Evolutionary conservation across 805 yeast genomes (phyloP).

Genomic region (Saccharomycopsis sp.): DNA sequence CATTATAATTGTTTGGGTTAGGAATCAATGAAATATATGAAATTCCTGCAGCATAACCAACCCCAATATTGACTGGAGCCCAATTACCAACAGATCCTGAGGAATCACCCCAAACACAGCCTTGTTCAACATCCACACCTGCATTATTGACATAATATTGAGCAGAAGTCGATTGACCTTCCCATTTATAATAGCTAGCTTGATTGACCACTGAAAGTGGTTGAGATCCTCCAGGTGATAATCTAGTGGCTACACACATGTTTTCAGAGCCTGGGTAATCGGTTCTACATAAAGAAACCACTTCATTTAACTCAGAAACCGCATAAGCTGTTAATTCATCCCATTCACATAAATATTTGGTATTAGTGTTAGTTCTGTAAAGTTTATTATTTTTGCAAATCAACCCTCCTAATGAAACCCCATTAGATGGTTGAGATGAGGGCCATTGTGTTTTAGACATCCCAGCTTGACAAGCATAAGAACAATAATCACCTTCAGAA

Average conservation of each 20-base stretch:
- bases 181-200: conserved; percentile 49
- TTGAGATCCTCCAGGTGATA: conserved; percentile 39
- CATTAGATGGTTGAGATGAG: conserved; percentile 49
- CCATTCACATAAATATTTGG: conserved; percentile 54
- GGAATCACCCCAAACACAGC: conserved; percentile 60
- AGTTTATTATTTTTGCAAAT: conserved; percentile 51
- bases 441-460: conserved; percentile 82
- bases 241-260: conserved; percentile 64
- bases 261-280: conserved; percentile 79
- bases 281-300: conserved; percentile 63
- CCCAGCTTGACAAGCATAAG: conserved; percentile 72
- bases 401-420: conserved; percentile 66
- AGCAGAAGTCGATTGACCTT: conserved; percentile 53
- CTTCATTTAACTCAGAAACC: conserved; percentile 36
- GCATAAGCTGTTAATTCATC: conserved; percentile 47
- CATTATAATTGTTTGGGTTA: conserved; percentile 72
- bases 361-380: conserved; percentile 45
- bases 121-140: conserved; percentile 56
- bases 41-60: conserved; percentile 61
- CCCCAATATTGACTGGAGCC: conserved; percentile 86
- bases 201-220: conserved; percentile 53
- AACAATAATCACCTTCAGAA: conserved; percentile 60
- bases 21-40: conserved; percentile 87
- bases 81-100: conserved; percentile 62
- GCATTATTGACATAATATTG: conserved; percentile 72